Base-by-base conservation (phyloP, 768 basidiomycete species). In the Porpolomopsis calyptriformis region DNA sequence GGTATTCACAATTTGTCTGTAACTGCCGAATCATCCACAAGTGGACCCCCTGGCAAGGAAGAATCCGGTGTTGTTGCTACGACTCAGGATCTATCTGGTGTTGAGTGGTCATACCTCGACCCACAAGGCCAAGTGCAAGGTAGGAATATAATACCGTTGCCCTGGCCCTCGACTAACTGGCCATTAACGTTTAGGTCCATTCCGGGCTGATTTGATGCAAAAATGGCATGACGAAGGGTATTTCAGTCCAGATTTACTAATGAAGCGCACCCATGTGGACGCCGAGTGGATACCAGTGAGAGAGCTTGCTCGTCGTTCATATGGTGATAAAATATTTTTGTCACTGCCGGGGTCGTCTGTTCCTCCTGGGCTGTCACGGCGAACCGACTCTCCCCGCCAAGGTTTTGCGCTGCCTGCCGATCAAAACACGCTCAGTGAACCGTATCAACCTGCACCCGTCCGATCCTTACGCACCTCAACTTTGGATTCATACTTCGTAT, bases 61-160 rank as follows among this genome's bases (percentile, higher is more conserved):
- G 46, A 24, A n/a, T 10, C 31, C 3, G 4, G 24, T 14, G 22
- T 5, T 20, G 9, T 40, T 2, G 10, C 29, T 45, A 6, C 16
- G 40, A 53, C 72, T 33, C 50, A 62, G 37, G 82, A 84, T 64
- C 67, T 76, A 25, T 70, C 73, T 23, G 72, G 63, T 51, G 63
- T 92, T 18, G 80, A 88, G 59, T 97, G 92, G 92, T 85, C 80
- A 19, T 97, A 97, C 62, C 76, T 90, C 41, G 92, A 97, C 59
- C 91, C 90, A 16, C 78, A 85, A 53, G 90, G 92, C n/a, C 77
- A 84, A 49, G 68, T 93, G 34, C 92, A 97, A 78, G 92, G 91
- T 89, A 55, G 53, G 64, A 53, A 4, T 33, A 11, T 19, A 40
- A 10, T 29, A 16, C 44, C 33, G n/a, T 16, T 10, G 47, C 23